phyloP scores from a whole-genome alignment of 2,329 filamentous ascomycete species.

The Colletotrichum coccodes region DNA sequence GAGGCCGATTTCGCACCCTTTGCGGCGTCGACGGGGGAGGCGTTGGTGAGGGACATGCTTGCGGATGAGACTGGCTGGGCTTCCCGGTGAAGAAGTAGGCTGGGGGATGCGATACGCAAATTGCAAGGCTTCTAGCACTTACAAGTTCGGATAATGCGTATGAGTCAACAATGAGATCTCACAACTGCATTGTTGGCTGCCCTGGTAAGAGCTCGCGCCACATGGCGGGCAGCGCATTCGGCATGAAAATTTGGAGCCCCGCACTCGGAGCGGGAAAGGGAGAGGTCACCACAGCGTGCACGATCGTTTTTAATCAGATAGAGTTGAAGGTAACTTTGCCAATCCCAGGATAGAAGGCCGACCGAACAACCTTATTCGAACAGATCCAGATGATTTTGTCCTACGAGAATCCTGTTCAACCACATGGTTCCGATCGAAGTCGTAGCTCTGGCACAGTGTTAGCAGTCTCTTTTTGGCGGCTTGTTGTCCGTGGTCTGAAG shows the following conservation, averaged over 20 bases:
- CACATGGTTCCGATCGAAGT: neutral
- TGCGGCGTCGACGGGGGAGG: constrained; percentile 81
- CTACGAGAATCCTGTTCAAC: neutral
- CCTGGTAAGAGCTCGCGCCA: neutral
- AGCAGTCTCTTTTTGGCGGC: neutral
- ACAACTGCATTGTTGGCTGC: neutral
- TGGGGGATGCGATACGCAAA: neutral
- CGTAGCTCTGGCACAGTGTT: neutral
- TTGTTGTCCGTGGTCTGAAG: neutral
- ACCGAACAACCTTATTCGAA: constrained; percentile 7
- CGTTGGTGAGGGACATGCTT: constrained; percentile 89
- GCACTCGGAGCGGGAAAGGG: constrained; percentile 14
- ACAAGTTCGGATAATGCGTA: neutral
- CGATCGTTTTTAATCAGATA: neutral
- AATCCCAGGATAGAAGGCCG: neutral
- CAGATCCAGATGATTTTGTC: neutral
- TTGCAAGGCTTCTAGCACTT: neutral
- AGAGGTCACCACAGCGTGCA: neutral
- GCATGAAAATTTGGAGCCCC: constrained; percentile 32
- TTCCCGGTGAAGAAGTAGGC: neutral
- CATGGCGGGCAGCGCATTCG: neutral
- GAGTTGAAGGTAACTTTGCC: constrained; percentile 1
- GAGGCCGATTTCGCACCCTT: constrained; percentile 83
- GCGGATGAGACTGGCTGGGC: constrained; percentile 13
- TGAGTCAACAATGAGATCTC: constrained; percentile 28